phyloP scores from a whole-genome alignment of 495 filamentous ascomycete genomes.

The Lentithecium fluviatile region DNA sequence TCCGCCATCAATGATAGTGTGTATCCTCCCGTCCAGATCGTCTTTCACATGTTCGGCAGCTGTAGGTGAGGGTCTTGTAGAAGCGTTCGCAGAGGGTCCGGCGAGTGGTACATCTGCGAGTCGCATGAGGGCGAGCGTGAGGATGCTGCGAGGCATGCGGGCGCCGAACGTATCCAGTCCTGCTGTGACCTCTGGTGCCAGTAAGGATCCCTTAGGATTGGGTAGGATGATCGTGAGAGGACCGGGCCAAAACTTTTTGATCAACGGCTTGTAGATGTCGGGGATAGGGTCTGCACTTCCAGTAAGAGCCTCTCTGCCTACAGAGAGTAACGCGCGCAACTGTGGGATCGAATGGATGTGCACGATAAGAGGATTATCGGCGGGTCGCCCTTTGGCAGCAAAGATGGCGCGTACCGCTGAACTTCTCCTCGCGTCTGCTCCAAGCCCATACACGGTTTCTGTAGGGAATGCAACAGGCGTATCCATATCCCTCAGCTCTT shows the following conservation, averaged over 20 bases:
- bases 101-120: conserved; percentile 75
- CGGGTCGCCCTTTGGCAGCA: conserved; percentile 80
- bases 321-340: conserved; percentile 62
- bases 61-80: conserved; percentile 87
- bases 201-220: conserved; percentile 62
- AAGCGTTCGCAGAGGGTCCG: conserved; percentile 93
- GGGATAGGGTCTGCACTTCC: conserved; percentile 58
- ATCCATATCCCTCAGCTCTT: conserved; percentile 59
- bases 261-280: conserved; percentile 75
- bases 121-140: conserved; percentile 84
- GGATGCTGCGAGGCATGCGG: conserved; percentile 78
- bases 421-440: conserved; percentile 85
- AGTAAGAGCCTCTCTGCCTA: conserved; percentile 38
- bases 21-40: conserved; percentile 81
- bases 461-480: conserved; percentile 93
- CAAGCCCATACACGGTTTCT: conserved; percentile 96
- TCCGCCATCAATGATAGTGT: conserved; percentile 87
- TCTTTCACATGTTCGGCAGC: conserved; percentile 83
- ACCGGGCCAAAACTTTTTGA: conserved; percentile 88
- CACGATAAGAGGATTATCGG: conserved; percentile 93
- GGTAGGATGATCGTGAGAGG: conserved; percentile 90
- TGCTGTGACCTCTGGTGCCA: conserved; percentile 87
- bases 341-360: conserved; percentile 82
- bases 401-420: conserved; percentile 90
- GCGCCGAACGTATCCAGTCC: conserved; percentile 80